Base-by-base conservation (phyloP, 2,329 filamentous ascomycete genomes). In the Penicillium corylophilum region DNA sequence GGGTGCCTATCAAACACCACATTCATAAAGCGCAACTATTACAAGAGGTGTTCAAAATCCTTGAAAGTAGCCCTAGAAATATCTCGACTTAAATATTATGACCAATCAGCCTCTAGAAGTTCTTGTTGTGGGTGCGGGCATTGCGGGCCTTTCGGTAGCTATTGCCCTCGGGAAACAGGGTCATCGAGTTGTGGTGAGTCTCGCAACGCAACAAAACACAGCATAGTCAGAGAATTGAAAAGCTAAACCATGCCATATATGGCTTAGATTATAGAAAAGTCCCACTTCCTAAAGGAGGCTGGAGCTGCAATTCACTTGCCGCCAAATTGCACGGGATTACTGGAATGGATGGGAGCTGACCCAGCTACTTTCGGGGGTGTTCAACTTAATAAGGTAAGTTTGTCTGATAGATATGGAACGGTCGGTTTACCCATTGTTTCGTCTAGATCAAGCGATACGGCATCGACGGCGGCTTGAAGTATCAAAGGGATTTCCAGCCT, bases 161-260 rank as follows among this genome's bases (percentile, higher is more conserved):
- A 70, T 70, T 52, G 67, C 66, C 2, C 45, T 71, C 5, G 61
- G 67, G 29, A 66, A 63, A 41, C 64, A 67, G 24, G 69, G 68
- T 0, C 67, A 71, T 54, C 60, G 61, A 22, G 67, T 71, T 20
- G 64, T 68, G 56, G 66, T 71, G 49, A 23, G 64, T 58, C 8
- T 8, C n/a, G 4, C 29, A 31, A 1, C 12, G 15, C 12, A n/a
- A 31, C 12, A 31, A n/a, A 15, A 15, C 15, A 1, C 10, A 2
- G 1, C 15, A 4, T n/a, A 15, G 26, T 4, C 13, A 40, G n/a
- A 3, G 2, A 28, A 5, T 20, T 3, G 12, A 31, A 6, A 31
- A 4, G 29, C 29, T 31, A 6, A 31, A 15, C 3, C 5, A n/a
- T 31, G 29, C 29, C 29, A 31, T 31, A 3, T 31, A 12, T 15